Conservation (phyloP, 441 rosid genomes). For the Erodium texanum region DNA sequence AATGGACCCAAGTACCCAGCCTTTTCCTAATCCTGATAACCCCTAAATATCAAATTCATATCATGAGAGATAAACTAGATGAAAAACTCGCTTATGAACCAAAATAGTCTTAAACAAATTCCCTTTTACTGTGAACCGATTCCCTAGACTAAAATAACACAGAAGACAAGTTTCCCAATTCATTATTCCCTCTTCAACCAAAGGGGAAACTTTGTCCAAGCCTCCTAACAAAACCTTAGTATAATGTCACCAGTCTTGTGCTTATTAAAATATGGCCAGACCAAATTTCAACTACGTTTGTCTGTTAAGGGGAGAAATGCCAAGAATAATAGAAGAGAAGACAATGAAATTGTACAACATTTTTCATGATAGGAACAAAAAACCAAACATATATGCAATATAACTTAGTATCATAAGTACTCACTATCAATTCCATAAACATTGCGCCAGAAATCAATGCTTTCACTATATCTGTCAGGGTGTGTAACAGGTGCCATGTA, state of each 20-base stretch:
- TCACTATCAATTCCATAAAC: conserved; percentile 97
- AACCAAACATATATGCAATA: not conserved
- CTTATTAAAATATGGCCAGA: not conserved
- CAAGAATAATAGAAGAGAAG: not conserved
- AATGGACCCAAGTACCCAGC: conserved; percentile 9
- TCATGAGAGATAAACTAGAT: not conserved
- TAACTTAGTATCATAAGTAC: conserved; percentile 27
- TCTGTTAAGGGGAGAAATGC: not conserved
- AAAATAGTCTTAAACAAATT: not conserved
- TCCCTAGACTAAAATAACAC: not conserved
- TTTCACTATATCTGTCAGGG: conserved; percentile 79
- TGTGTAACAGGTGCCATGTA: conserved; percentile 94
- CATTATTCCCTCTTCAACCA: conserved; percentile 3
- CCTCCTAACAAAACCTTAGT: not conserved
- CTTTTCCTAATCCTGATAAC: not conserved
- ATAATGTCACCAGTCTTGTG: not conserved
- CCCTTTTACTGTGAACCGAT: not conserved
- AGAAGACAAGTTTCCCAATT: not conserved
- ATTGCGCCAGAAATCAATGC: conserved; percentile 95
- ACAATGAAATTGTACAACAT: conserved; percentile 9
- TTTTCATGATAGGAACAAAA: not conserved
- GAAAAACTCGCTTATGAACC: not conserved
- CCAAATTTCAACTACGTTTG: not conserved
- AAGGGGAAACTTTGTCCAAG: too few relatives aligned
- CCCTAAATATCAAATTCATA: not conserved